Conservation (phyloP, 345 rosid species). For the Kandelia obovata region DNA sequence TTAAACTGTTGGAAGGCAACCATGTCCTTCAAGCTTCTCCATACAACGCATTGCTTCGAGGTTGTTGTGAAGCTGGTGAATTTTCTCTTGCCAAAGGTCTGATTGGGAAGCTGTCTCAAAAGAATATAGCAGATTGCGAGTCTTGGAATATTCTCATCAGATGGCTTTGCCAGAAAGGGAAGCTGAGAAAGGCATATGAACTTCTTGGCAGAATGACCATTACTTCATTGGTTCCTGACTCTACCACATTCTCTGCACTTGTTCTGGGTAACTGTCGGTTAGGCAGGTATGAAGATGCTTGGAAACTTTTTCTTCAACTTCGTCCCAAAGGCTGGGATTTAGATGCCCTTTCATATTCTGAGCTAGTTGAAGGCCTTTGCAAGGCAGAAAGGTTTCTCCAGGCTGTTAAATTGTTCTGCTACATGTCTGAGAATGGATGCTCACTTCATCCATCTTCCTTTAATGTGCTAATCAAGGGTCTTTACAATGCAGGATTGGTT, state of each 20-base stretch:
- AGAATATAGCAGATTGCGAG: conserved; percentile 36
- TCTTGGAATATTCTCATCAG: conserved; percentile 52
- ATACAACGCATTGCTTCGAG: conserved; percentile 42
- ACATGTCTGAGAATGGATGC: conserved; percentile 41
- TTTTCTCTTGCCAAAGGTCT: conserved; percentile 36
- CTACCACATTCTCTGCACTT: conserved; percentile 42
- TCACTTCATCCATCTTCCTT: conserved; percentile 34
- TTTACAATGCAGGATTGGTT: conserved; percentile 36
- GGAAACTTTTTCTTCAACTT: conserved; percentile 28
- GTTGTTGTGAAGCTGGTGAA: conserved; percentile 40
- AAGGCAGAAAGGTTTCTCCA: conserved; percentile 26
- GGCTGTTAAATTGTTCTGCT: conserved; percentile 38
- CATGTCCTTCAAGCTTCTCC: conserved; percentile 31
- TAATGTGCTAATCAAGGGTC: conserved; percentile 25
- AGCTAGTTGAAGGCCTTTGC: conserved; percentile 48
- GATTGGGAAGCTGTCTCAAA: conserved; percentile 36
- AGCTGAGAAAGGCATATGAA: conserved; percentile 35
- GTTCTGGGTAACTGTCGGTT: conserved; percentile 41
- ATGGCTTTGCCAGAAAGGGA: conserved; percentile 41
- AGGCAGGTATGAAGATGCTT: conserved; percentile 30
- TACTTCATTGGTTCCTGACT: conserved; percentile 34
- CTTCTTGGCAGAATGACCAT: conserved; percentile 47
- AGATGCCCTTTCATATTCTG: conserved; percentile 41
- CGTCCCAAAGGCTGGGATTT: conserved; percentile 30
- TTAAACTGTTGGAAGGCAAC: conserved; percentile 40